These are phyloP conservation scores for Populus deltoides DNA, from an alignment of 345 rosid genomes.

Conservation along the genomic window DNA sequence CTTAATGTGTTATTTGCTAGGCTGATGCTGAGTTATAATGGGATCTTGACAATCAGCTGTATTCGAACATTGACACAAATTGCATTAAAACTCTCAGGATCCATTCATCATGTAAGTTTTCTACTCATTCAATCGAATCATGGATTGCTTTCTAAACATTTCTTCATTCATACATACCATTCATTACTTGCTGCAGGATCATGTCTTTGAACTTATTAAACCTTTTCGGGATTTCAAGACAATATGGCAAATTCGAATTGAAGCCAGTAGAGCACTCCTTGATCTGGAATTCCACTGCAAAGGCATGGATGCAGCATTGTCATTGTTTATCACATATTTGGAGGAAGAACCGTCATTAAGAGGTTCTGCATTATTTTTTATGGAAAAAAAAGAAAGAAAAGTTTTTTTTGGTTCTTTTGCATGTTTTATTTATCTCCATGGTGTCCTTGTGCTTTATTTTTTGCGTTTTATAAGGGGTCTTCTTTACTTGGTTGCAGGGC, in stretches of 20 bases:
- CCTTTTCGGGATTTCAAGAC: conserved; percentile 62
- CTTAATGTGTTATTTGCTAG: conserved; percentile 32
- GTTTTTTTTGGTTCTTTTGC: not conserved
- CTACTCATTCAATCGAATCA: conserved; percentile 3
- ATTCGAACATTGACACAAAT: conserved; percentile 79
- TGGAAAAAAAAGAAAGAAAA: not conserved
- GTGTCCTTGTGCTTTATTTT: not conserved
- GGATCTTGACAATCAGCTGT: conserved; percentile 89
- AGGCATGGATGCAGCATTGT: conserved; percentile 76
- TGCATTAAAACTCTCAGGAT: conserved; percentile 78
- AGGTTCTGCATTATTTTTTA: conserved; percentile 45
- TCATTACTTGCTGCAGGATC: conserved; percentile 55
- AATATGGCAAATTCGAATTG: conserved; percentile 72
- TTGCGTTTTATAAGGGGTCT: conserved; percentile 3
- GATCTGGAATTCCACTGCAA: conserved; percentile 80
- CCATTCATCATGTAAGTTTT: conserved; percentile 66
- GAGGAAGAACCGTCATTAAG: conserved; percentile 79
- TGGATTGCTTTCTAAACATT: conserved; percentile 11
- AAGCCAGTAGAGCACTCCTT: conserved; percentile 88
- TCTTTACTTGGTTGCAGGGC: conserved; percentile 60
- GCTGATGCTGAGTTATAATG: conserved; percentile 95
- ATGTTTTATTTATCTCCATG: not conserved
- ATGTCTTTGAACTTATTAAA: conserved; percentile 64
- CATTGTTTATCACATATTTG: conserved; percentile 60
- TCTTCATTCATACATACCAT: conserved; percentile 18